Evolutionary conservation across 257 asterid genomes (phyloP), one percentile per base, ranked within the genome.

Genomic region (Ajuga chamaepitys): DNA sequence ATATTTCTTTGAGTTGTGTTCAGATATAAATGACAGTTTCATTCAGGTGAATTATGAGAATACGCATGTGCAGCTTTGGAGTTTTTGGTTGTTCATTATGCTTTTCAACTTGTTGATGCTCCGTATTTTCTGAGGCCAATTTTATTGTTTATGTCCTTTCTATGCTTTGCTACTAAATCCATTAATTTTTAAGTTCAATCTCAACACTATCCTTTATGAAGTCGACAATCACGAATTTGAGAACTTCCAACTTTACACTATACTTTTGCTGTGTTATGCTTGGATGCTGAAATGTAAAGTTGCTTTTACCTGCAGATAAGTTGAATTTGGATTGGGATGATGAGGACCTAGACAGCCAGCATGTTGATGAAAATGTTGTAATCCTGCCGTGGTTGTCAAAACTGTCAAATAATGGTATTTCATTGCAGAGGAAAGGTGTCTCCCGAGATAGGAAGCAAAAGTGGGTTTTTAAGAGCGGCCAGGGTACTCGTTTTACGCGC

Each of bases 401-500:
- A 32, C 44, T 75, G 34, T 41, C 79, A 46, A 58, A 74, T 64
- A 51, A 25, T 74, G 64, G 10, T 9, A 16, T 65, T 62, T 81
- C 87, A 26, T 7, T 40, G 71, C 83, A 60, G 57, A 77, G 85
- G 71, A 87, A 89, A 77, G 83, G 80, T 26, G 20, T 74, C 17
- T 54, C 87, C 56, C 80, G 87, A 69, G 85, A 76, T 58, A 85
- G 77, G 82, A 92, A 85, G 82, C 79, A 75, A 53, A 89, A 75
- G 68, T 82, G 73, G 77, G 72, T 76, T 57, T 82, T 60, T 47
- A 81, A 69, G 66, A 58, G 20, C 67, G 17, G 72, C 16, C 75
- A 72, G 37, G 55, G 9, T 25, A 34, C 4, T 51, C 86, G 81
- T 41, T 80, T 81, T 65, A 68, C 64, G 25, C 58, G 48, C 69